phyloP scores from a whole-genome alignment of 2,329 filamentous ascomycete genomes.

The Cladophialophora chaetospira region DNA sequence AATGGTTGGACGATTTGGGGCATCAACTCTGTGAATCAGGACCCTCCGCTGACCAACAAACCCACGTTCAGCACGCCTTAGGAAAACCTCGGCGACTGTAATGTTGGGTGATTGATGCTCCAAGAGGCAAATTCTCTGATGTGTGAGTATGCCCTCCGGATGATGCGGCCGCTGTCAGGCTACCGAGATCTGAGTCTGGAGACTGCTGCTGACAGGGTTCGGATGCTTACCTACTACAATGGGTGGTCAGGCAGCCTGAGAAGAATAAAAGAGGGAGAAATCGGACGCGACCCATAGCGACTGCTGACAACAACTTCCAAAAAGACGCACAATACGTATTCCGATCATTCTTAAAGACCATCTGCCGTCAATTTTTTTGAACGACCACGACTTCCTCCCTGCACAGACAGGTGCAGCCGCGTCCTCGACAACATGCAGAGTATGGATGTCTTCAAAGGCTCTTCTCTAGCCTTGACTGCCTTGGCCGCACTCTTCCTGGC shows the following conservation, averaged over 20 bases:
- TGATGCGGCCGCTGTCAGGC: no score
- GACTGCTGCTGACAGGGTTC: neutral
- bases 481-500: neutral
- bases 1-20: neutral
- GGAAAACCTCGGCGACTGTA: no score
- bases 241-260: no score
- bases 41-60: no score
- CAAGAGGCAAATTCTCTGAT: no score
- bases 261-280: no score
- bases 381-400: neutral
- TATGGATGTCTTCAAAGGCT: neutral
- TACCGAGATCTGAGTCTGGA: neutral
- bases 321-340: neutral
- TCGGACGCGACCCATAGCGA: no score
- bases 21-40: no score
- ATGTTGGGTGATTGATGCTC: no score
- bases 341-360: neutral
- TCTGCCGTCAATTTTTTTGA: neutral
- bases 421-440: neutral
- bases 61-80: no score
- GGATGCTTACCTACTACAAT: neutral
- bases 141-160: no score
- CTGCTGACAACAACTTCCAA: neutral
- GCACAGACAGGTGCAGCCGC: neutral
- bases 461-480: conserved; percentile 1